These are phyloP conservation scores for Fusarium vanettenii DNA, from an alignment of 2,329 filamentous ascomycete species.

Conservation along the genomic window DNA sequence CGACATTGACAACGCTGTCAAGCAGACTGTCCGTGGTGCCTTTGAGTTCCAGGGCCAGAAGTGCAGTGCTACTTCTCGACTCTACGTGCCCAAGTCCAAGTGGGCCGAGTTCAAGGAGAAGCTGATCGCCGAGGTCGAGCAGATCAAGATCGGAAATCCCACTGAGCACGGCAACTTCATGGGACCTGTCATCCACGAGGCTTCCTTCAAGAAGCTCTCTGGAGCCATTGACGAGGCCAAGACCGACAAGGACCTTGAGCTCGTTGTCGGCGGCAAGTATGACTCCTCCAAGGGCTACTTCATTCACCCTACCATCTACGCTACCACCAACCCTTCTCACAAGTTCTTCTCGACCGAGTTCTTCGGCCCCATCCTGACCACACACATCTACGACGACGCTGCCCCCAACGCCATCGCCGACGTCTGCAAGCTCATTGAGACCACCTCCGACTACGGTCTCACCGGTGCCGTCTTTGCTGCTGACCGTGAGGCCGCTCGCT, in stretches of 20 bases:
- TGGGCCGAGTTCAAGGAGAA: slow-evolving; percentile 78
- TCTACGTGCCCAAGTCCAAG: slow-evolving; percentile 80
- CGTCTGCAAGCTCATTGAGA: slow-evolving; percentile 73
- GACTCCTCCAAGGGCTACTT: slow-evolving; percentile 84
- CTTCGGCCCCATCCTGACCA: slow-evolving; percentile 81
- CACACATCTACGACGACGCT: slow-evolving; percentile 82
- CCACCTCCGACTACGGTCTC: slow-evolving; percentile 80
- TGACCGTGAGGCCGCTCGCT: slow-evolving; percentile 73
- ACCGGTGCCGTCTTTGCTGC: slow-evolving; percentile 81
- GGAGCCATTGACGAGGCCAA: slow-evolving; percentile 84
- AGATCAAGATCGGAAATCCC: slow-evolving; percentile 77
- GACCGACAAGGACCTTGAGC: slow-evolving; percentile 76
- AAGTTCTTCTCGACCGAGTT: slow-evolving; percentile 81
- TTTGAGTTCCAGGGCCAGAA: slow-evolving; percentile 95
- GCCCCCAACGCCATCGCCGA: slow-evolving; percentile 66
- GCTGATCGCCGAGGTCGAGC: slow-evolving; percentile 75
- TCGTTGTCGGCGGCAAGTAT: slow-evolving; percentile 81
- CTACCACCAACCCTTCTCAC: slow-evolving; percentile 78
- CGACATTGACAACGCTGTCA: slow-evolving; percentile 80
- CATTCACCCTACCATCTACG: slow-evolving; percentile 86
- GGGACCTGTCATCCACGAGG: slow-evolving; percentile 86
- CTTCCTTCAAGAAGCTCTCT: slow-evolving; percentile 83
- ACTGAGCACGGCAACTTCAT: slow-evolving; percentile 81
- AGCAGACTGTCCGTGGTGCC: slow-evolving; percentile 86
- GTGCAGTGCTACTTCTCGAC: slow-evolving; percentile 85